These are phyloP conservation scores for Fusarium tanahbumbuense DNA, from an alignment of 2,329 filamentous ascomycete species.

Conservation along the genomic window DNA sequence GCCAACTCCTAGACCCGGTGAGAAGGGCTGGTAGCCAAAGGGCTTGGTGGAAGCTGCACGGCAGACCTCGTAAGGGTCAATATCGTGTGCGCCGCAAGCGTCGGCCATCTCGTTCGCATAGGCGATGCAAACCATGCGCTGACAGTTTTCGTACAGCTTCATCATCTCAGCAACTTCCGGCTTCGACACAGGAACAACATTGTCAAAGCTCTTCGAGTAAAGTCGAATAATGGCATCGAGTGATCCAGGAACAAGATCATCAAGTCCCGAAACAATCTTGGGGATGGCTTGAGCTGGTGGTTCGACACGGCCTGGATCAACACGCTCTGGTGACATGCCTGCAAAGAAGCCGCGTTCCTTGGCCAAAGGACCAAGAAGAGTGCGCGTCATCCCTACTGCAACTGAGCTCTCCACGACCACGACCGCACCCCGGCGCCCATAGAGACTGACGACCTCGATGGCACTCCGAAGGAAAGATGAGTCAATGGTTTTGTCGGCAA, in stretches of 20 bases:
- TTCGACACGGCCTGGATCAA: constrained; percentile 62
- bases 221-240: constrained; percentile 57
- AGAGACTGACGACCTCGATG: constrained; percentile 54
- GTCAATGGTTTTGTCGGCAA: constrained; percentile 60
- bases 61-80: constrained; percentile 64
- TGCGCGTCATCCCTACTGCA: constrained; percentile 65
- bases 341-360: constrained; percentile 56
- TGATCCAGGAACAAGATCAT: constrained; percentile 59
- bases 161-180: constrained; percentile 69
- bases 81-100: constrained; percentile 58
- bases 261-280: constrained; percentile 65
- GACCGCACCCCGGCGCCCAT: constrained; percentile 58
- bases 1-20: constrained; percentile 62
- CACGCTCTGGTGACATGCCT: constrained; percentile 64
- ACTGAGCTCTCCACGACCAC: constrained; percentile 67
- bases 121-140: constrained; percentile 65
- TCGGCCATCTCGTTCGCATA: constrained; percentile 69
- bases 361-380: constrained; percentile 60
- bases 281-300: constrained; percentile 59
- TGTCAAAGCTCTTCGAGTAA: constrained; percentile 61
- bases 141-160: constrained; percentile 69
- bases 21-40: constrained; percentile 63
- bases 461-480: constrained; percentile 60
- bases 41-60: constrained; percentile 62
- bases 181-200: constrained; percentile 60